Percentiles rank a stretch among this genome's conserved stretches.
Conservation (phyloP, 345 rosid genomes). For the Ricinus communis region DNA sequence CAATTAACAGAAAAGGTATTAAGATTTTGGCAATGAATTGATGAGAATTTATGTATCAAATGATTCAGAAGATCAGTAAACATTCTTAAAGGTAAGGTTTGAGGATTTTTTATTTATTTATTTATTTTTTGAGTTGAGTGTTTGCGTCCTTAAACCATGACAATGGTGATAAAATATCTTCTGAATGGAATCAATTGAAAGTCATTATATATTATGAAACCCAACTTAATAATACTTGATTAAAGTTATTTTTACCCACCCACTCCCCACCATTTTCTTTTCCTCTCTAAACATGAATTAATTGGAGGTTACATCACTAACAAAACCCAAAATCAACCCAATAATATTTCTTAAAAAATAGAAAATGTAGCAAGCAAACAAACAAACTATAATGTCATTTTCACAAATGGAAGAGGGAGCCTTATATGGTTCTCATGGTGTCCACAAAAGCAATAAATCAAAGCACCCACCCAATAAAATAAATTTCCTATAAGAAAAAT, state of each 20-base stretch:
- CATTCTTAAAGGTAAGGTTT: no score
- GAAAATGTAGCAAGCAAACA: not conserved
- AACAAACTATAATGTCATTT: constrained; percentile 27
- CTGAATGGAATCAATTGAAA: constrained; percentile 3
- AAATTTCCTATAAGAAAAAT: not conserved
- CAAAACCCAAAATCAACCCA: constrained; percentile 5
- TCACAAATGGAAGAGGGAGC: constrained; percentile 24
- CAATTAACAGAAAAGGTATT: no score
- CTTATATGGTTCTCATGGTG: constrained; percentile 17
- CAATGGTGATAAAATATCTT: not conserved
- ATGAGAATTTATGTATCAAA: no score
- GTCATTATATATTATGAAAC: not conserved
- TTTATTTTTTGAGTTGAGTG: no score
- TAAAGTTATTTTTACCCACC: not conserved
- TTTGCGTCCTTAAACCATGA: no score
- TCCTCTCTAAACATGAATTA: not conserved
- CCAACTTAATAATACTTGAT: not conserved
- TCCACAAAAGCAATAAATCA: constrained; percentile 31
- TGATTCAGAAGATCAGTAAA: no score
- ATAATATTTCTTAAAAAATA: not conserved
- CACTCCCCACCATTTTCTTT: not conserved
- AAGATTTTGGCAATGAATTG: no score
- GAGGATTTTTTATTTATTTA: no score
- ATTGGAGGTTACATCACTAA: constrained; percentile 25
- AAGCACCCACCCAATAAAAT: constrained; percentile 20